Evolutionary conservation across 106 monocot species (phyloP), one percentile per base, ranked within the genome.

Genomic region (Dendrobium nobile): DNA sequence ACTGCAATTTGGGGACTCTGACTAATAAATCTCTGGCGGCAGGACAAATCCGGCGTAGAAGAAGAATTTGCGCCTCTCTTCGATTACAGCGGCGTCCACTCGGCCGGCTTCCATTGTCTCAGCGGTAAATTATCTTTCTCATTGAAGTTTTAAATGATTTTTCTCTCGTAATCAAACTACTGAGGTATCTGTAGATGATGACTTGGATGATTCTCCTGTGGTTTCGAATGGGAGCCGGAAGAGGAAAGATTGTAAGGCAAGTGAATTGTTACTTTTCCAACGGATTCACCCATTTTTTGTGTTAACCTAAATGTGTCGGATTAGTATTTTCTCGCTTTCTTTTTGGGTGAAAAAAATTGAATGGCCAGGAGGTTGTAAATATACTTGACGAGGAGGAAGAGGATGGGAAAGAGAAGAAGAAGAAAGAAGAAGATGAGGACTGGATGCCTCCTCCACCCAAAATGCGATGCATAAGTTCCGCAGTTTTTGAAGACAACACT

Each of bases 41-140:
- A 86, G 86, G 86, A 78, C 37, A 64, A 84, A 64, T 4, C 67
- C 0, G 42, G 17, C 4, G 47, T 15, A 3, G 91, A 90, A 47
- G 91, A 91, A 47, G 96, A 93, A 9, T 88, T 96, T 22, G 93
- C 89, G 78, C 91, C 96, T 5, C 82, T 96, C 7, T 96, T 96
- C 84, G 96, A 96, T 77, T 96, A 96, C 84, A 90, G 80, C 78
- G 89, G 91, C 37, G 91, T 96, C 26, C 96, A 96, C 81, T 93
- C 91, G 10, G 24, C 77, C 0, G 73, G 79, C 59, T 64, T 83
- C 67, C 28, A 83, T 65, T 40, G n/a, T 70, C 65, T 90, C 26
- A 88, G 88, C 44, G 92, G 90, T 90, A 74, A 43, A 44, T 31
- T 56, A 54, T 75, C 43, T 41, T 45, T 73, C 5, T 48, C 41